These are phyloP conservation scores for Hemileccinum rubropunctum DNA, from an alignment of 768 basidiomycete species.

Conservation along the genomic window DNA sequence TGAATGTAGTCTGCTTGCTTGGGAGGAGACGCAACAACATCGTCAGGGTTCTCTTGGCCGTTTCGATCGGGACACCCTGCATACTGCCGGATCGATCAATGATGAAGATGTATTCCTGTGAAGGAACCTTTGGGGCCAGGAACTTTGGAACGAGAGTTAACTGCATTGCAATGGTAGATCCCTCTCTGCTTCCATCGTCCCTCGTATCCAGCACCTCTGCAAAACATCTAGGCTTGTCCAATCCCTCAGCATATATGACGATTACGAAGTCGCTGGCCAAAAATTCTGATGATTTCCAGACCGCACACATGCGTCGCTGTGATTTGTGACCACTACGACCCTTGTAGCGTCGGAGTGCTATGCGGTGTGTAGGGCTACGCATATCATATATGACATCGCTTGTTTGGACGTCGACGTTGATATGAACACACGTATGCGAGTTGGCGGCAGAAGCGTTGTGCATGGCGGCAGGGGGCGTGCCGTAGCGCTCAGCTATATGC, in stretches of 20 bases:
- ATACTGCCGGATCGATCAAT: slow-evolving; percentile 61
- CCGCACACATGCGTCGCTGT: slow-evolving; percentile 39
- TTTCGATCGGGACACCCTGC: slow-evolving; percentile 38
- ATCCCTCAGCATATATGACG: slow-evolving; percentile 43
- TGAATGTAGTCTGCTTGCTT: slow-evolving; percentile 42
- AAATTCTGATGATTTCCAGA: slow-evolving; percentile 40
- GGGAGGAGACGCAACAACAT: slow-evolving; percentile 53
- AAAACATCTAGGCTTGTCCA: slow-evolving; percentile 57
- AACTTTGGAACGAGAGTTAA: slow-evolving; percentile 55
- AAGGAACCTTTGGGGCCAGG: slow-evolving; percentile 36
- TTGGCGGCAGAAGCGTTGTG: slow-evolving; percentile 28
- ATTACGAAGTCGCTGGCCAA: slow-evolving; percentile 52
- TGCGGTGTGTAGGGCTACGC: slow-evolving; percentile 43
- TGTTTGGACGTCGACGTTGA: slow-evolving; percentile 48
- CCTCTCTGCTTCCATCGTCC: slow-evolving; percentile 1
- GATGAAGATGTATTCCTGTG: slow-evolving; percentile 60
- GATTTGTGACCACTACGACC: slow-evolving; percentile 36
- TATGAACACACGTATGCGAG: slow-evolving; percentile 35
- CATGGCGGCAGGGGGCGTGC: slow-evolving; percentile 41
- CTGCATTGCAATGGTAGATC: slow-evolving; percentile 46
- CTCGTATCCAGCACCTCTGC: slow-evolving; percentile 40
- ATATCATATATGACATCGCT: slow-evolving; percentile 42
- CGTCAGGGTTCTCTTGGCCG: slow-evolving; percentile 45
- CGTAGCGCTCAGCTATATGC: slow-evolving; percentile 51
- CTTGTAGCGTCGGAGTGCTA: slow-evolving; percentile 34